Base-by-base conservation (phyloP, 1,139 yeast species). In the Pichia sp. region DNA sequence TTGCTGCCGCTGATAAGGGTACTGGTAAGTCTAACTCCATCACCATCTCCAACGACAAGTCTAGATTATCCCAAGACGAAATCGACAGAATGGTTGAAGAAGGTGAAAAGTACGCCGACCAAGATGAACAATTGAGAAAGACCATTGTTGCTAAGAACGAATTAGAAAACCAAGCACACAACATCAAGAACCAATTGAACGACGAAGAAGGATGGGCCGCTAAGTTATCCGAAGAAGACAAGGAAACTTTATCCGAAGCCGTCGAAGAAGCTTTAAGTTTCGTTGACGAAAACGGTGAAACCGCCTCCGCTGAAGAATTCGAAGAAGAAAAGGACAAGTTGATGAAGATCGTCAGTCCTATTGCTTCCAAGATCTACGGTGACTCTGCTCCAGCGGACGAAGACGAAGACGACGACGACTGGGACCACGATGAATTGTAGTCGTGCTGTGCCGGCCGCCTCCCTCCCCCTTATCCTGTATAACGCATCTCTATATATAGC, bases 1-100 rank as follows among this genome's bases (percentile, higher is more conserved):
- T 91, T 54, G 78, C 90, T 56, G 98, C 97, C 53, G 75, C 85
- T 54, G 98, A 91, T 71, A 91, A 91, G 79, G 97, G 96, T 68
- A 91, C 98, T 56, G 96, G 96, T 73, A 90, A 90, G 75, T 81
- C 93, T 51, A 89, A 93, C 72, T 84, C 95, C 55, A 88, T 93
- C 66, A 88, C 96, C 55, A 93, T 93, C 71, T 88, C 93, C 65
- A 93, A 93, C 69, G 98, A 93, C 71, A 90, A 91, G 80, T 97
- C 97, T 65, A 87, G 98, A 78, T 81, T 93, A 67, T 78, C 96
- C 4, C 77, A 77, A 69, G 84, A 79, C 53, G 83, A 79, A 49
- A 79, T 79, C 51, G 84, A 79, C 57, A 74, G 78, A 68, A 79
- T 78, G 82, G 82, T 79, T 58, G 80, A 76, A 63, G 84, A 79